Base-by-base conservation (phyloP, 1,284 basidiomycete species). In the Grifola frondosa region DNA sequence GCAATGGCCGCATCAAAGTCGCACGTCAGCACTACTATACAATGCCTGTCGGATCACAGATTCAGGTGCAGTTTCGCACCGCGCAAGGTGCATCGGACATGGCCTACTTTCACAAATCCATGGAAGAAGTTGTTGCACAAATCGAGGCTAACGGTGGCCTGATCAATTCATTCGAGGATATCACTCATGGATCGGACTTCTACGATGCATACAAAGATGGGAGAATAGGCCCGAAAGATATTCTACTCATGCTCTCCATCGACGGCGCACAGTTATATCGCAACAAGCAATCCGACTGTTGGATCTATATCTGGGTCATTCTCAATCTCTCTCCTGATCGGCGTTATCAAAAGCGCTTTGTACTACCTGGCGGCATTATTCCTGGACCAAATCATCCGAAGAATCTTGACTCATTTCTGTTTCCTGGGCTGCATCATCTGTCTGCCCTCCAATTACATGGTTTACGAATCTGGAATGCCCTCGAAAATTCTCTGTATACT, bases 341-440 rank as follows among this genome's bases (percentile, higher is more conserved):
- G 5, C 52, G 54, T 15, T 57, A 53, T 32, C 30, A 5, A n/a
- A 60, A 62, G 33, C 20, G 26, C 5, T 44, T 53, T 20, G 42
- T 62, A 12, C 43, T 63, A 4, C 51, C 47, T 1, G 54, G 60
- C 12, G 58, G 39, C 0, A 30, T 63, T 28, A 56, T 63, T n/a
- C 54, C 54, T n/a, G 61, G 61, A 1, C 59, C 58, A 0, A 52
- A 58, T 6, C 56, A 59, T n/a, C 60, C 58, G 0, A 57, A 59
- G 37, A 52, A 56, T 19, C 11, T 54, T 6, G 60, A 63, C 20
- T 60, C 53, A 0, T 63, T 55, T 29, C 29, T 61, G 1, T 60
- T 45, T 25, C 47, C 50, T 5, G 56, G 59, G 0, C 22, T 62
- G 3, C 45, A 60, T 17, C 60, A 62, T 22, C 24, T 60, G 10